A percentile compares a stretch with the other conserved stretches of the same genome.
Conservation (phyloP, 768 basidiomycete species). For the Tylopilus sp. region DNA sequence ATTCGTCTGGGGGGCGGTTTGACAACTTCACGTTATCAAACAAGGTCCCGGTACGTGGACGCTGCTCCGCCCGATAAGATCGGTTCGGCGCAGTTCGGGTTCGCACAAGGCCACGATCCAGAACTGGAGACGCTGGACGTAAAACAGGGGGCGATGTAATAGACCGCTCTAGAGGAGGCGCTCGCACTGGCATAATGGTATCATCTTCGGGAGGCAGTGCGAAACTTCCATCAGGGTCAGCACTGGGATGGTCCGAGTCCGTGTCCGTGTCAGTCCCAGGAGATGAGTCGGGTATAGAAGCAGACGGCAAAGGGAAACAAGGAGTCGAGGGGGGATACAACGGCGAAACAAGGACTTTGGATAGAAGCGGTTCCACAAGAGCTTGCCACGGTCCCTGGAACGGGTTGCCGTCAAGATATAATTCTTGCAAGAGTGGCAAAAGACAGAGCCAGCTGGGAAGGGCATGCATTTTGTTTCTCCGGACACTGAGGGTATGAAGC, state of each 20-base stretch:
- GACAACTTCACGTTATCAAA: slow-evolving; percentile 22
- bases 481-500: slow-evolving; percentile 85
- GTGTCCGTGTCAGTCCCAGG: slow-evolving; percentile 46
- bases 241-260: slow-evolving; percentile 52
- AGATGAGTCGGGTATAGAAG: slow-evolving; percentile 43
- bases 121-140: slow-evolving; percentile 17
- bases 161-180: slow-evolving; percentile 50
- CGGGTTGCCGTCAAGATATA: slow-evolving; percentile 94
- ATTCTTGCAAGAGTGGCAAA: slow-evolving; percentile 75
- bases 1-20: slow-evolving; percentile 34
- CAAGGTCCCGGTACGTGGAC: slow-evolving; percentile 31
- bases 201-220: slow-evolving; percentile 52
- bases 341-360: slow-evolving; percentile 57
- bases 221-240: slow-evolving; percentile 31
- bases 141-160: slow-evolving; percentile 46
- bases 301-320: slow-evolving; percentile 49
- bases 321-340: slow-evolving; percentile 66
- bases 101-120: slow-evolving; percentile 51
- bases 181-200: slow-evolving; percentile 66
- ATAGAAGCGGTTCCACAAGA: slow-evolving; percentile 79
- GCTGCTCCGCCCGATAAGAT: slow-evolving; percentile 44
- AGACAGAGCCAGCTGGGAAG: slow-evolving; percentile 96
- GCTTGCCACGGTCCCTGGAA: slow-evolving; percentile 94
- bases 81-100: slow-evolving; percentile 74
- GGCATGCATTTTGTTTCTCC: slow-evolving; percentile 82